phyloP scores from a whole-genome alignment of 176 grass and related monocot genomes.

The Carex myosuroides region DNA sequence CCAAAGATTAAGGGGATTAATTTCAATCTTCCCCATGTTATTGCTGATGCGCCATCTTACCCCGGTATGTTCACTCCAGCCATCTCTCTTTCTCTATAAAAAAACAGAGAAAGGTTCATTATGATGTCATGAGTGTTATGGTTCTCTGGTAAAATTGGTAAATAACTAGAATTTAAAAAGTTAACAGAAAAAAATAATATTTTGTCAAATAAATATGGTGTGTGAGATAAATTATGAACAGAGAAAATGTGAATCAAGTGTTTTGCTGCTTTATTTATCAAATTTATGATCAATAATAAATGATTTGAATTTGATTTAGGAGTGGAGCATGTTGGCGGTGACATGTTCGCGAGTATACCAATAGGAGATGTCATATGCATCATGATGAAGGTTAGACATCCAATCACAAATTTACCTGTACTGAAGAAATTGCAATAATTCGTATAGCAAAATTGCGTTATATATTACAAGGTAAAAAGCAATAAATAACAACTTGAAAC shows the following conservation, averaged over 20 bases:
- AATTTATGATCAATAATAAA: not conserved
- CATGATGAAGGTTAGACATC: slow-evolving; percentile 22
- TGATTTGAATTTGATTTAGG: not conserved
- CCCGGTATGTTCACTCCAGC: not conserved
- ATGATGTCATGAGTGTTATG: not conserved
- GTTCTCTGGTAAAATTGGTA: not conserved
- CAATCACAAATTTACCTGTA: not conserved
- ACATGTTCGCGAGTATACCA: slow-evolving; percentile 27
- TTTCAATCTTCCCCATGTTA: slow-evolving; percentile 31
- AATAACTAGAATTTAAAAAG: not conserved
- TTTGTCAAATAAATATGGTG: too few relatives aligned
- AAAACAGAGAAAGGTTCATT: not conserved
- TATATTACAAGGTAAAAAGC: not conserved
- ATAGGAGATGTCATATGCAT: slow-evolving; percentile 13
- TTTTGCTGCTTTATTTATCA: not conserved
- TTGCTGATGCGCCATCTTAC: not conserved
- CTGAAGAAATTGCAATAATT: not conserved
- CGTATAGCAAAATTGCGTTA: not conserved
- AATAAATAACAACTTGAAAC: not conserved
- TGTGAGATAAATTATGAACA: too few relatives aligned
- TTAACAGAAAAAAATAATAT: too few relatives aligned
- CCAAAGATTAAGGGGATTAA: slow-evolving; percentile 24
- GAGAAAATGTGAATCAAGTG: not conserved
- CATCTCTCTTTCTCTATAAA: not conserved
- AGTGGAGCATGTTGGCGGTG: slow-evolving; percentile 13